Evolutionary conservation across 352 stramenopile species (phyloP), one percentile per base, ranked within the genome.

Genomic region (Pythium brassicae): DNA sequence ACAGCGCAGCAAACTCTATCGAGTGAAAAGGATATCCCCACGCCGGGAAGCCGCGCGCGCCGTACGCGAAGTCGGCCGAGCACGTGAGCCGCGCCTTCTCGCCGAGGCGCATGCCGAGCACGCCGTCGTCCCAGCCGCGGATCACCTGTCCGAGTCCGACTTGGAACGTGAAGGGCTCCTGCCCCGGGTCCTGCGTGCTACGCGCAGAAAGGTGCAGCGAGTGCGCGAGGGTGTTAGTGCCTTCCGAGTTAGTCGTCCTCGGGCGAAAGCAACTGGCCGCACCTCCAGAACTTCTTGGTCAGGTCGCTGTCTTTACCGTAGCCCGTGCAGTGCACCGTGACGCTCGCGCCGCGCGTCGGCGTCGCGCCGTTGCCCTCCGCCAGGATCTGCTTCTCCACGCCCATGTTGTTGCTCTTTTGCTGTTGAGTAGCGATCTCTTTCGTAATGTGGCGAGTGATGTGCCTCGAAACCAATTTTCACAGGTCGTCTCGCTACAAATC

Each of bases 41-140:
- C 2, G 92, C 87, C 34, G 85, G 80, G 56, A 98, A 99, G 29
- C 94, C 95, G 14, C 74, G 66, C 0, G 76, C 63, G 49, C 96
- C 96, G 72, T 98, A 99, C 50, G 93, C 94, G 75, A 98, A 98
- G 76, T 98, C 93, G 19, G 92, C 90, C 20, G 88, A 88, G 67
- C 91, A 98, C 56, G 88, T 95, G 56, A 99, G 86, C 39, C 79
- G 89, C 32, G 93, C 87, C 37, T 76, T 74, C 69, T 99, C 96
- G 27, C 92, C 93, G 20, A 97, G 65, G 40, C 84, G 83, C 88
- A 94, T 92, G 47, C 64, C 53, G 20, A 87, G 54, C 26, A 98
- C 89, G 22, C 86, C 79, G 66, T 98, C 91, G 65, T 98, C 96
- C 96, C 96, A 99, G 43, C 92, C 96, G 54, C 93, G 96, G 70